Conservation (phyloP, 495 filamentous ascomycete genomes). For the Xanthoparmelia taractica region DNA sequence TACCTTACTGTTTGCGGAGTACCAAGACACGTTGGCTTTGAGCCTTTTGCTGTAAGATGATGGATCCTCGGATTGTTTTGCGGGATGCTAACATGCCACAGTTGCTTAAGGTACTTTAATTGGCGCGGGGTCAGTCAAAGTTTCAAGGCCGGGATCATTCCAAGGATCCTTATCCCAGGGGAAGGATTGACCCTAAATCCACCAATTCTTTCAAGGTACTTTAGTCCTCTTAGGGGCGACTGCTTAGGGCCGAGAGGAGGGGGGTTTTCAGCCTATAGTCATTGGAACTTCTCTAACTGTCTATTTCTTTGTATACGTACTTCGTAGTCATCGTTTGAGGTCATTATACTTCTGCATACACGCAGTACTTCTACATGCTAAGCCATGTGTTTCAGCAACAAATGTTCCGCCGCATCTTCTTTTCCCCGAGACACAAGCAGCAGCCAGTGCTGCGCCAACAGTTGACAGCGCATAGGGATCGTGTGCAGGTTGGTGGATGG, state of each 20-base stretch:
- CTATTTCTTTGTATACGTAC: too few species aligned
- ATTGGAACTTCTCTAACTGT: too few species aligned
- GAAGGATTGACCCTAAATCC: too few species aligned
- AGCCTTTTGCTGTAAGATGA: constrained; percentile 1
- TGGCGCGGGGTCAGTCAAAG: neutral
- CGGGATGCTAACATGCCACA: too few species aligned
- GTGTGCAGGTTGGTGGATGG: neutral
- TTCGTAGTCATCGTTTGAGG: neutral
- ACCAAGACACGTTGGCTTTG: constrained; percentile 4
- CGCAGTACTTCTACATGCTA: neutral
- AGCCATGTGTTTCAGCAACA: neutral
- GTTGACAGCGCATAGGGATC: neutral
- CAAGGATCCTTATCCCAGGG: too few species aligned
- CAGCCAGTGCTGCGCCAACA: neutral
- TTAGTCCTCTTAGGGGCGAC: too few species aligned
- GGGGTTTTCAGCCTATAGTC: too few species aligned
- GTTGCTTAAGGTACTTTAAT: too few species aligned
- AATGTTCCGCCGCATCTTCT: neutral
- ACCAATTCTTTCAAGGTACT: too few species aligned
- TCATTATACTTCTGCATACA: neutral
- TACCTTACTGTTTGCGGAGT: neutral
- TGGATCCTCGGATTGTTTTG: neutral
- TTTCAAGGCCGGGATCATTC: neutral
- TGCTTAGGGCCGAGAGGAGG: too few species aligned
- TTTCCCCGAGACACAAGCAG: neutral